A percentile compares a stretch with the other conserved stretches of the same genome.
Conservation (phyloP, 805 yeast species). For the Cyberlindnera petersonii region DNA sequence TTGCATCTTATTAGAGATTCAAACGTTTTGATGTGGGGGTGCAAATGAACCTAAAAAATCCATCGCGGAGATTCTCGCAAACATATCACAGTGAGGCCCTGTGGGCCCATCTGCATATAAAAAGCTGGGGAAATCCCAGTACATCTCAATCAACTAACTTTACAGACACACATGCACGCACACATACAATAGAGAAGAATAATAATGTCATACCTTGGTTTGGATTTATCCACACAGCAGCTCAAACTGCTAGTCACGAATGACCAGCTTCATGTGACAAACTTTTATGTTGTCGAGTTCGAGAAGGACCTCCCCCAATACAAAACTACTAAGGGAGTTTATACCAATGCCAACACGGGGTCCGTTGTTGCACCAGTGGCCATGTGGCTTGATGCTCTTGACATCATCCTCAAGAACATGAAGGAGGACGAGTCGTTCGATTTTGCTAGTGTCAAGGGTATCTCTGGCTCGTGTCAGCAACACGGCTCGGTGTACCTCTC, state of each 20-base stretch:
- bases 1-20: too few species aligned
- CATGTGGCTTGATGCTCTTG: conserved; percentile 89
- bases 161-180: too few species aligned
- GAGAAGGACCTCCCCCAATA: conserved; percentile 61
- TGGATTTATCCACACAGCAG: conserved; percentile 89
- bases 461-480: conserved; percentile 88
- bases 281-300: conserved; percentile 65
- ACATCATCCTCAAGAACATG: conserved; percentile 54
- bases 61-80: conserved; percentile 12
- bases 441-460: conserved; percentile 54
- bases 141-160: not conserved
- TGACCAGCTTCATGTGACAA: conserved; percentile 46
- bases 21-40: too few species aligned
- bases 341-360: conserved; percentile 46
- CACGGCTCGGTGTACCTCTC: conserved; percentile 90
- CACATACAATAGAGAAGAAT: not conserved
- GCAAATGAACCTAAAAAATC: too few species aligned
- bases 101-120: not conserved
- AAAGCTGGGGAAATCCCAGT: not conserved
- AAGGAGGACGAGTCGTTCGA: conserved; percentile 45
- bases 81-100: not conserved
- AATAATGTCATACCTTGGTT: conserved; percentile 51
- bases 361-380: conserved; percentile 74
- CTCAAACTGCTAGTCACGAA: conserved; percentile 69
- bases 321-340: conserved; percentile 71